Conservation (phyloP, 2,329 filamentous ascomycete species). For the Trichoderma afroharzianum region DNA sequence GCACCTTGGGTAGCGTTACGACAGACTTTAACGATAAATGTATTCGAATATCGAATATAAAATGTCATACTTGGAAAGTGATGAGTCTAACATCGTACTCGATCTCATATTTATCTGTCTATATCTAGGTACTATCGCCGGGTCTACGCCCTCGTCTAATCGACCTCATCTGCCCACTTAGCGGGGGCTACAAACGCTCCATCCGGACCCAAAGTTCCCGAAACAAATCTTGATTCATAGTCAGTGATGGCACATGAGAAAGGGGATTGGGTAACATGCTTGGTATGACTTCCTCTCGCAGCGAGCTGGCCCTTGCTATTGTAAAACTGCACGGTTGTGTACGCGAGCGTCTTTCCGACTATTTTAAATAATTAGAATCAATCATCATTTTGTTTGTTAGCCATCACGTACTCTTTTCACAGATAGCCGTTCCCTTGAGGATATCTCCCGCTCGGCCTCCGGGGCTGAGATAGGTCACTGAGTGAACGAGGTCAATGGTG, state of each 20-base stretch:
- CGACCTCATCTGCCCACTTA: constrained; percentile 34
- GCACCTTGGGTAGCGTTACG: not conserved
- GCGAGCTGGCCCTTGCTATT: constrained; percentile 58
- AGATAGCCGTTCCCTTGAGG: constrained; percentile 53
- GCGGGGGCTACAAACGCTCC: constrained; percentile 37
- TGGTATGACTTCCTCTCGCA: constrained; percentile 63
- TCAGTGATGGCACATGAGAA: not conserved
- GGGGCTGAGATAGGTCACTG: constrained; percentile 61
- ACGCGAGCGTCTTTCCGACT: constrained; percentile 64
- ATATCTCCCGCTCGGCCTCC: constrained; percentile 56
- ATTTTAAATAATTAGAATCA: constrained; percentile 15
- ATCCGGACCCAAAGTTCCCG: constrained; percentile 35
- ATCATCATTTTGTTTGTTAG: not conserved
- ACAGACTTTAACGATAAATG: not conserved
- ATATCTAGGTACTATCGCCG: not conserved
- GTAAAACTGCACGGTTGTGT: constrained; percentile 56
- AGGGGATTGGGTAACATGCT: constrained; percentile 40
- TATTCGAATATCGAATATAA: not conserved
- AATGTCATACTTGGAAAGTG: not conserved
- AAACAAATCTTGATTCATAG: constrained; percentile 38
- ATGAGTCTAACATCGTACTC: not conserved
- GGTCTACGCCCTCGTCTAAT: constrained; percentile 23
- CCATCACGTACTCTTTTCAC: constrained; percentile 55
- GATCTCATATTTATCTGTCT: not conserved
- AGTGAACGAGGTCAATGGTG: not conserved